Evolutionary conservation across 495 filamentous ascomycete genomes (phyloP).

Genomic region (Lepraria neglecta): DNA sequence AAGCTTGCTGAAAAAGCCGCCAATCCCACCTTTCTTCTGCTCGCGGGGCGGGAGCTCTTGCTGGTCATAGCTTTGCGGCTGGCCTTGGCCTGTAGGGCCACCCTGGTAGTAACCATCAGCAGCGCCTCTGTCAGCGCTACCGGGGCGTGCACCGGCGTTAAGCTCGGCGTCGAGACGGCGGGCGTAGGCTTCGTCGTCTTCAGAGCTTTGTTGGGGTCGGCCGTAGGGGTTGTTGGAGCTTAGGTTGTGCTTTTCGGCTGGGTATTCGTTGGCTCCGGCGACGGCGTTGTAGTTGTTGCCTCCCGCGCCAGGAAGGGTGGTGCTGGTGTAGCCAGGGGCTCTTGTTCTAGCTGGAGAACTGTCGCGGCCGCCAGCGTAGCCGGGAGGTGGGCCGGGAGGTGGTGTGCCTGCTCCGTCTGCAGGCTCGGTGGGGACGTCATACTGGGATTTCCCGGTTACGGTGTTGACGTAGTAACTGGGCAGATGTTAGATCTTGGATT

Average conservation of each 20-base stretch:
- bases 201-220: conserved; percentile 21
- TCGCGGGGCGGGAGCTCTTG: conserved; percentile 24
- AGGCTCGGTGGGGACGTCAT: conserved; percentile 67
- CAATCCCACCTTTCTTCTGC: conserved; percentile 24
- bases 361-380: conserved; percentile 48
- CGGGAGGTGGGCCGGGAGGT: conserved; percentile 53
- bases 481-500: conserved; percentile 23
- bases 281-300: conserved; percentile 26
- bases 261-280: conserved; percentile 2
- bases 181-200: conserved; percentile 63
- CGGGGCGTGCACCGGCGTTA: conserved; percentile 48
- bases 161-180: conserved; percentile 77
- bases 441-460: conserved; percentile 79
- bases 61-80: conserved; percentile 32
- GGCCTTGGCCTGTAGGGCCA: conserved; percentile 8
- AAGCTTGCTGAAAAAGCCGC: conserved; percentile 47
- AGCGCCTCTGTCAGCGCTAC: conserved; percentile 18
- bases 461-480: conserved; percentile 82
- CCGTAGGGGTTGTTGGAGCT: conserved; percentile 57
- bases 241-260: conserved; percentile 53
- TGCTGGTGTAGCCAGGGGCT: conserved; percentile 58
- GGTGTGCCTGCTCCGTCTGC: conserved; percentile 46
- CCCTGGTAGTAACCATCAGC: conserved; percentile 26
- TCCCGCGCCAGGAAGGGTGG: background rate
- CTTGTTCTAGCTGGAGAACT: no score